Percentiles rank a stretch among this genome's conserved stretches.
Conservation (phyloP, 2,329 filamentous ascomycete species). For the Ophiostoma tasmaniense region DNA sequence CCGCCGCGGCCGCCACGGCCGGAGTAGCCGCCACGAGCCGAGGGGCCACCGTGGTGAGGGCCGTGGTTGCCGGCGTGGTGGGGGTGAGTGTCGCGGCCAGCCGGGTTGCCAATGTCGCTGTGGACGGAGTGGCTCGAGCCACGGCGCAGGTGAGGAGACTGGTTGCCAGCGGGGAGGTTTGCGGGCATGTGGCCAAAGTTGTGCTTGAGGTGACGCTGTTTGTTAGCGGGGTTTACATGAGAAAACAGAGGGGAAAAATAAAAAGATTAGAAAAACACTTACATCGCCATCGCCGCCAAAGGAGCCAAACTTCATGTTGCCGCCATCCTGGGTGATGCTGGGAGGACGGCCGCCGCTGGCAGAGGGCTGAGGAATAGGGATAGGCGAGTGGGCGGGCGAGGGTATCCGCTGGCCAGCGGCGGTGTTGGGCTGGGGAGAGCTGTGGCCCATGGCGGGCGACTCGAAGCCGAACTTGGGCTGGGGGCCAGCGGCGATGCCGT, state of each 20-base stretch:
- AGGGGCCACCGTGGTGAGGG: conserved; percentile 47
- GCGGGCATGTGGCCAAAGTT: conserved; percentile 45
- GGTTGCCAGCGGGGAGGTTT: conserved; percentile 20
- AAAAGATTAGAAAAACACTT: conserved; percentile 31
- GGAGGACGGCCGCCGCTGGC: conserved; percentile 80
- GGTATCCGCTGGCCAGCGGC: conserved; percentile 59
- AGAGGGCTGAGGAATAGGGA: conserved; percentile 82
- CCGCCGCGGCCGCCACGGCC: conserved; percentile 43
- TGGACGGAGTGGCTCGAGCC: conserved; percentile 76
- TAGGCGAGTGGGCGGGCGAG: conserved; percentile 81
- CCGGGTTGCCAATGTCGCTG: conserved; percentile 59
- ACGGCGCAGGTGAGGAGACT: conserved; percentile 66
- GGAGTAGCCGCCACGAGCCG: conserved; percentile 48
- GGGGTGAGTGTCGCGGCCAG: conserved; percentile 51
- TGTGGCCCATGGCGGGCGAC: conserved; percentile 58
- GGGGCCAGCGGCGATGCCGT: conserved; percentile 57
- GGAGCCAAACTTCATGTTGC: conserved; percentile 73
- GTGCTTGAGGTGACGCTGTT: conserved; percentile 60
- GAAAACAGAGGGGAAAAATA: not conserved
- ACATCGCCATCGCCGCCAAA: conserved; percentile 74
- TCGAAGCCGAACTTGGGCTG: conserved; percentile 76
- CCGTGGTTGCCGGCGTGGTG: conserved; percentile 68
- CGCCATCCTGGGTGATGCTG: conserved; percentile 59
- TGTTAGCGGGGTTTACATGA: conserved; percentile 19
- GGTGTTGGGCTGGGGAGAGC: conserved; percentile 57